Conservation (phyloP, 2,329 filamentous ascomycete species). For the Alternaria ethzedia region DNA sequence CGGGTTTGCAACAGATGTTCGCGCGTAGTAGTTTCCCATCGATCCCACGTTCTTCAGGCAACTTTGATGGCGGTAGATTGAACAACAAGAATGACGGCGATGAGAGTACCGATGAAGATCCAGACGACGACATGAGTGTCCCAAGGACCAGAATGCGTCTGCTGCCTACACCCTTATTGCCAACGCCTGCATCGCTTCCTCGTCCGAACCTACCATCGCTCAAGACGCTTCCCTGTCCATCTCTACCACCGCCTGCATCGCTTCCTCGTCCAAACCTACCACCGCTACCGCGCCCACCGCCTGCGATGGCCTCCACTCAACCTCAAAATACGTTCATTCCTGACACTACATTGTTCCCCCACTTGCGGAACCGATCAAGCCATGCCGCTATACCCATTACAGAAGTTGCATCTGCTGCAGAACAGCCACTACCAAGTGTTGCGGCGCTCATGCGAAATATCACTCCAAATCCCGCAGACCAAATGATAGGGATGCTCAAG, state of each 20-base stretch:
- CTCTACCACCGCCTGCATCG: not conserved
- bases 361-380: not conserved
- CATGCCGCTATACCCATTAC: not conserved
- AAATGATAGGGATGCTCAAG: conserved; percentile 11
- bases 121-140: conserved; percentile 4
- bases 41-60: not conserved
- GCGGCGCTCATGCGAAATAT: conserved; percentile 17
- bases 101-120: conserved; percentile 2
- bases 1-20: not conserved
- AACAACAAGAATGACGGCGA: not conserved
- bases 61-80: not conserved
- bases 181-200: not conserved
- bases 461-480: conserved; percentile 8
- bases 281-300: not conserved
- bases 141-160: not conserved
- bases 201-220: not conserved
- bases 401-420: not conserved
- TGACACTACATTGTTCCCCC: not conserved
- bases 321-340: not conserved
- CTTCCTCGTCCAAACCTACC: not conserved
- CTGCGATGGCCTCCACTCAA: not conserved
- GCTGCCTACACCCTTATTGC: not conserved
- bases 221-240: not conserved
- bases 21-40: not conserved
- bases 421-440: not conserved